phyloP scores from a whole-genome alignment of 257 asterid genomes.

The Salvia splendens region DNA sequence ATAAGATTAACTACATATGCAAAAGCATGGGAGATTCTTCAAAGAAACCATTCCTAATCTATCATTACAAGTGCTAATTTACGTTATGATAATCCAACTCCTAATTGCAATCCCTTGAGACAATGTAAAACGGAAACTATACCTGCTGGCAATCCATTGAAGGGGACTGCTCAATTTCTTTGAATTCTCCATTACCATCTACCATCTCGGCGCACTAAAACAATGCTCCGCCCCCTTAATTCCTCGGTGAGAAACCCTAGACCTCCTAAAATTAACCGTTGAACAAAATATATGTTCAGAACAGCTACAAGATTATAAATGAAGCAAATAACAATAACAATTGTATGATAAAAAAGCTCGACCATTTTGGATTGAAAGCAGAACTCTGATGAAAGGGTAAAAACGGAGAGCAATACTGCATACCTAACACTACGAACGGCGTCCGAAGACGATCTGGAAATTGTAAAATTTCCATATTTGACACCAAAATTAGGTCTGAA shows the following conservation, averaged over 20 bases:
- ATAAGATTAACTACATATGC: too few relatives aligned
- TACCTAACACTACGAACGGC: slow-evolving; percentile 6
- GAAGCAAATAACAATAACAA: neutral
- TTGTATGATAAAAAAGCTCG: neutral
- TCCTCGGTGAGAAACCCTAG: slow-evolving; percentile 39
- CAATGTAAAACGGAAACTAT: neutral
- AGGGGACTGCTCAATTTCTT: slow-evolving; percentile 39
- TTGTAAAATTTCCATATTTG: slow-evolving; percentile 20
- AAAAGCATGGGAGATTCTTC: too few relatives aligned
- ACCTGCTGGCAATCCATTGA: slow-evolving; percentile 54
- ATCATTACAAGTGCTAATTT: neutral
- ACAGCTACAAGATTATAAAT: neutral
- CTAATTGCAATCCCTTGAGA: slow-evolving; percentile 21
- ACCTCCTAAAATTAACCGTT: slow-evolving; percentile 41
- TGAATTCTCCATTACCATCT: slow-evolving; percentile 40
- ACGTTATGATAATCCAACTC: neutral
- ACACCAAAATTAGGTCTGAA: slow-evolving; percentile 34
- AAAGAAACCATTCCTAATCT: too few relatives aligned
- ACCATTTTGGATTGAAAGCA: neutral
- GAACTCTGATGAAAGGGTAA: slow-evolving; percentile 20
- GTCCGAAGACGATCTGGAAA: slow-evolving; percentile 40
- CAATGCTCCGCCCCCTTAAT: slow-evolving; percentile 32
- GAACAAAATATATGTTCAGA: slow-evolving; percentile 8
- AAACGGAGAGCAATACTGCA: neutral
- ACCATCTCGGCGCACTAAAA: slow-evolving; percentile 41